Conservation (phyloP, 176 grass and related monocot species). For the Leersia perrieri region DNA sequence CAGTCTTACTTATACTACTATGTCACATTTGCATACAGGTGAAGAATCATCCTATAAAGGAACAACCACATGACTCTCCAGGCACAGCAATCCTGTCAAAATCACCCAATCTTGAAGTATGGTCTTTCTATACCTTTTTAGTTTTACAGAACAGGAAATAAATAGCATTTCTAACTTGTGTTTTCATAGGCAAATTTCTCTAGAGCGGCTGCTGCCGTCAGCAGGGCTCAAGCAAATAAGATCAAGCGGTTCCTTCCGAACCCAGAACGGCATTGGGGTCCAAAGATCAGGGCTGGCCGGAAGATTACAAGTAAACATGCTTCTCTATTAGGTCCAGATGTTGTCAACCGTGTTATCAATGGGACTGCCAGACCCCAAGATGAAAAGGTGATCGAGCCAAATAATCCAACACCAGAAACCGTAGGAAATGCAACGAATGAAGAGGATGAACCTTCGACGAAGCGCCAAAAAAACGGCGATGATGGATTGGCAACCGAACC, state of each 20-base stretch:
- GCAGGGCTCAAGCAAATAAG: conserved; percentile 86
- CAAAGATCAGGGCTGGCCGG: conserved; percentile 82
- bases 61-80: conserved; percentile 56
- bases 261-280: conserved; percentile 89
- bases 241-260: conserved; percentile 86
- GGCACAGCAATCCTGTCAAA: conserved; percentile 79
- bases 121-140: not conserved
- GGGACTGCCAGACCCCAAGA: conserved; percentile 24
- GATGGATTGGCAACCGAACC: conserved; percentile 28
- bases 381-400: conserved; percentile 22
- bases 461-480: conserved; percentile 54
- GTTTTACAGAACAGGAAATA: not conserved
- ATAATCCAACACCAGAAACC: conserved; percentile 29
- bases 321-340: conserved; percentile 67
- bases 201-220: conserved; percentile 61
- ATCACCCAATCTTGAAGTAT: conserved; percentile 66
- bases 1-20: not conserved
- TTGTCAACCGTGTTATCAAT: conserved; percentile 37
- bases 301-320: conserved; percentile 85
- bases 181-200: conserved; percentile 76
- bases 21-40: conserved; percentile 39
- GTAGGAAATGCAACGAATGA: not conserved
- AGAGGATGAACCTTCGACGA: conserved; percentile 40
- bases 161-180: conserved; percentile 3
- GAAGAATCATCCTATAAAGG: conserved; percentile 92